Evolutionary conservation across 202 grass and related monocot genomes (phyloP), one percentile per base, ranked within the genome.

Genomic region (Hordeum pubiflorum): DNA sequence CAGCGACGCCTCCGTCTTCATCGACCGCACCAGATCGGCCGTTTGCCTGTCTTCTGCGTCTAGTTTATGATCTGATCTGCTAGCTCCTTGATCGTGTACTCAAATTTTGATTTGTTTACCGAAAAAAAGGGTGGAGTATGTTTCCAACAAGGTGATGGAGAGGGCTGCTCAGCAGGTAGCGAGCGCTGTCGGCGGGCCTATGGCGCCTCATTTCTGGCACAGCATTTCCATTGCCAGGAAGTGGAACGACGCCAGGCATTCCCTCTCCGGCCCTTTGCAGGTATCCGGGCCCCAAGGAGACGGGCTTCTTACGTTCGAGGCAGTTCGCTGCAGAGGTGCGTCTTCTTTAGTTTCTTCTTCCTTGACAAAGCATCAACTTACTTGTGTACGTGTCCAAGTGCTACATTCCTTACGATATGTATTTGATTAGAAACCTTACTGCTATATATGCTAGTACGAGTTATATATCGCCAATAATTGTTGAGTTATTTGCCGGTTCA

Each of bases 241-340:
- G 58, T 96, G 2, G 41, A 90, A 85, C 80, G 74, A 59, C 6
- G 76, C 46, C 0, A 84, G 63, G 38, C 82, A 80, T 76, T 88
- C 77, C 12, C 77, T 92, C 60, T 96, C 90, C 60, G 92, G 90
- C 77, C 92, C 93, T 12, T 88, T 91, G 74, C 87, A 86, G 0
- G 87, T 96, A 10, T 90, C 87, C 0, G 93, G 80, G 0, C 85
- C 93, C 2, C 85, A 80, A 55, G 93, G 90, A 23, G 87, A 80
- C 61, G 93, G 93, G 26, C 79, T 92, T 85, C 86, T 96, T 10
- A 92, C 92, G 77, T 78, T 96, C 55, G 83, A 96, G 83, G 93
- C 93, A 57, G 87, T 92, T 57, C 87, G 84, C 26, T 74, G 73
- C 1, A 80, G 87, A 92, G 93, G 93, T 95, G 63, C 9, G 34